phyloP scores from a whole-genome alignment of 495 filamentous ascomycete species.

The Astrocystis sublimbata region DNA sequence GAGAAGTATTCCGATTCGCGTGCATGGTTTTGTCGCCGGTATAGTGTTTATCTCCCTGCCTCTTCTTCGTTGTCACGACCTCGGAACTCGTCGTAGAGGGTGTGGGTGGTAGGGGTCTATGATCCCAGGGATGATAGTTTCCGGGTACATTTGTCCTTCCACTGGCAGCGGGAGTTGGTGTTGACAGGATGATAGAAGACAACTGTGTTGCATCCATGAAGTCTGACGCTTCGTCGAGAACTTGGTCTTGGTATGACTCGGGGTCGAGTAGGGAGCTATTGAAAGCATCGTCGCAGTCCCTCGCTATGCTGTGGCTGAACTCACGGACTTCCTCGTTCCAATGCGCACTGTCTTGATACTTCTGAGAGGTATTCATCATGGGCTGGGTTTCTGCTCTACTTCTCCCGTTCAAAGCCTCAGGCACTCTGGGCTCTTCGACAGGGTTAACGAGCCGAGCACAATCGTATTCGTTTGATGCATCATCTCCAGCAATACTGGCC shows the following conservation, averaged over 20 bases:
- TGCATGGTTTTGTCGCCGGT: neutral
- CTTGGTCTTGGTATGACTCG: slow-evolving; percentile 26
- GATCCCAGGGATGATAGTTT: slow-evolving; percentile 31
- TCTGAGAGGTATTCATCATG: slow-evolving; percentile 13
- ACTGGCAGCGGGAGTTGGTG: slow-evolving; percentile 23
- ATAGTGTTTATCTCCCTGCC: slow-evolving; percentile 3
- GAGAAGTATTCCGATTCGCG: slow-evolving; percentile 5
- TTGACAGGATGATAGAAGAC: neutral
- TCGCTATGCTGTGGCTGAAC: slow-evolving; percentile 50
- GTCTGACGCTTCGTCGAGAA: slow-evolving; percentile 7
- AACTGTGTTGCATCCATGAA: neutral
- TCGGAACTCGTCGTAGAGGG: slow-evolving; percentile 55
- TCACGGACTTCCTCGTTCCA: slow-evolving; percentile 55
- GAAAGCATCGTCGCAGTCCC: slow-evolving; percentile 72
- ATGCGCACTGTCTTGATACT: slow-evolving; percentile 22
- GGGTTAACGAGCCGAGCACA: slow-evolving; percentile 18
- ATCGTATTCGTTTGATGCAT: slow-evolving; percentile 24
- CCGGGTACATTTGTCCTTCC: neutral
- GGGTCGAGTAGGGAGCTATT: slow-evolving; percentile 64
- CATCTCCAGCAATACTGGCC: slow-evolving; percentile 32
- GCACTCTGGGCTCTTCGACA: slow-evolving; percentile 8
- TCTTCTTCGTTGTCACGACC: slow-evolving; percentile 19
- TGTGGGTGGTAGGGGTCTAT: slow-evolving; percentile 51
- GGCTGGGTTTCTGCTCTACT: slow-evolving; percentile 18
- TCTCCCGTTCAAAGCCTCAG: slow-evolving; percentile 12